Evolutionary conservation across 495 filamentous ascomycete genomes (phyloP).

Genomic region (Neurospora tetraspora): DNA sequence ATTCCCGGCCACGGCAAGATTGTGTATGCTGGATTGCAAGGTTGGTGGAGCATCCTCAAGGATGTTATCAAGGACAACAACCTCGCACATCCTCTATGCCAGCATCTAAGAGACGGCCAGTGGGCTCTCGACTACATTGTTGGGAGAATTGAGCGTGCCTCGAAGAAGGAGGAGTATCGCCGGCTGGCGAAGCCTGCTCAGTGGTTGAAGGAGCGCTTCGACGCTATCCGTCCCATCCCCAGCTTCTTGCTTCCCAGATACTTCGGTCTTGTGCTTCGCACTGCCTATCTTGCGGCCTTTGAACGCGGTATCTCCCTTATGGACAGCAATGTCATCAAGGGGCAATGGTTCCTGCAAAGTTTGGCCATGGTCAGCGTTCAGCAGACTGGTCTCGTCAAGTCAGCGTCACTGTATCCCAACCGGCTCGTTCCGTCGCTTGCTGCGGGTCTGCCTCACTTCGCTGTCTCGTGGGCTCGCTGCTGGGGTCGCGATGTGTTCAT

Average conservation of each 20-base stretch:
- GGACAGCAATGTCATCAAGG: conserved; percentile 60
- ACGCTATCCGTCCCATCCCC: conserved; percentile 72
- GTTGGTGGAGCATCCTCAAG: conserved; percentile 93
- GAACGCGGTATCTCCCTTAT: conserved; percentile 70
- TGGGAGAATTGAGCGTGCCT: conserved; percentile 62
- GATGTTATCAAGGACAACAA: conserved; percentile 81
- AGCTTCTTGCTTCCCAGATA: conserved; percentile 87
- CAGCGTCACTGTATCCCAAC: conserved; percentile 78
- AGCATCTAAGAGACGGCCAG: conserved; percentile 81
- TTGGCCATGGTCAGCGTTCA: conserved; percentile 85
- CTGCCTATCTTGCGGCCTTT: conserved; percentile 74
- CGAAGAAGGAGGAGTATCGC: conserved; percentile 47
- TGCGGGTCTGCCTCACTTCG: conserved; percentile 91
- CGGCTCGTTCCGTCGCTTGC: conserved; percentile 80
- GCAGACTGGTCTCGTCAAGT: conserved; percentile 77
- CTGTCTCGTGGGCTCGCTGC: conserved; percentile 86
- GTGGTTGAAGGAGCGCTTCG: conserved; percentile 79
- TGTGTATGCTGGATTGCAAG: conserved; percentile 93
- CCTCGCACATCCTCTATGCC: conserved; percentile 84
- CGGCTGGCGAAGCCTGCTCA: conserved; percentile 51
- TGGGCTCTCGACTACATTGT: conserved; percentile 93
- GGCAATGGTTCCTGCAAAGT: conserved; percentile 76
- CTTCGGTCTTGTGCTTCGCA: conserved; percentile 80
- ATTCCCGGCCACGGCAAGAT: conserved; percentile 76
- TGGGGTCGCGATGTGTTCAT: conserved; percentile 99